These are phyloP conservation scores for Sechiopsis laciniata DNA, from an alignment of 306 rosid species.

Conservation along the genomic window DNA sequence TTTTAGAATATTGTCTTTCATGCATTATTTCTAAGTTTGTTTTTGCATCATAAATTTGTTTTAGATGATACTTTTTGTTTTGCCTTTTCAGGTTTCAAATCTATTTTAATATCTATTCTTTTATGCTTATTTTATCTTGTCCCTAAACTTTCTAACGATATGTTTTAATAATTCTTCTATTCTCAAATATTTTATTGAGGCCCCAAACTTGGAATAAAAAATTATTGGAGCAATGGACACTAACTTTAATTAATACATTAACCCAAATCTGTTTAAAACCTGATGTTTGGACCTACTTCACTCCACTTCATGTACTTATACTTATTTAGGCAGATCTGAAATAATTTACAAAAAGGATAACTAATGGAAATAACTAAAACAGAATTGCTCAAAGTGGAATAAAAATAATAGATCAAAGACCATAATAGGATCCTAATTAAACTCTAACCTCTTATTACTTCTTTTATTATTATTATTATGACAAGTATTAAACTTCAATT, in stretches of 20 bases:
- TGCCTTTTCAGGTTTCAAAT: background rate
- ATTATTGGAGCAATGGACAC: background rate
- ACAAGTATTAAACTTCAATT: background rate
- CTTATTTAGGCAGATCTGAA: too few species aligned
- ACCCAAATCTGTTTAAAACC: background rate
- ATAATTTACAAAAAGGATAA: too few species aligned
- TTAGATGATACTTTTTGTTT: background rate
- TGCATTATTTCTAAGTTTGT: background rate
- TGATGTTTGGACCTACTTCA: background rate
- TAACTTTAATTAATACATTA: background rate
- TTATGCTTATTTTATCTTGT: background rate
- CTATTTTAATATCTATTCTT: background rate
- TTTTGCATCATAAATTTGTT: slow-evolving; percentile 1
- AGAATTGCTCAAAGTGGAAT: too few species aligned
- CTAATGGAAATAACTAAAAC: too few species aligned
- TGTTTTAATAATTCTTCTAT: background rate
- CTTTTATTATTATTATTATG: too few species aligned
- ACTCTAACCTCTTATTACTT: too few species aligned
- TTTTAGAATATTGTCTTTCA: slow-evolving; percentile 6
- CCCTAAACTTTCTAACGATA: background rate
- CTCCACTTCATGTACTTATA: too few species aligned
- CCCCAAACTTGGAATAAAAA: background rate
- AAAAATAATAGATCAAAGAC: too few species aligned
- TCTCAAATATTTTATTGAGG: background rate
- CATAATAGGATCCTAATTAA: too few species aligned